These are phyloP conservation scores for Fusarium humuli DNA, from an alignment of 2,329 filamentous ascomycete species.

Conservation along the genomic window DNA sequence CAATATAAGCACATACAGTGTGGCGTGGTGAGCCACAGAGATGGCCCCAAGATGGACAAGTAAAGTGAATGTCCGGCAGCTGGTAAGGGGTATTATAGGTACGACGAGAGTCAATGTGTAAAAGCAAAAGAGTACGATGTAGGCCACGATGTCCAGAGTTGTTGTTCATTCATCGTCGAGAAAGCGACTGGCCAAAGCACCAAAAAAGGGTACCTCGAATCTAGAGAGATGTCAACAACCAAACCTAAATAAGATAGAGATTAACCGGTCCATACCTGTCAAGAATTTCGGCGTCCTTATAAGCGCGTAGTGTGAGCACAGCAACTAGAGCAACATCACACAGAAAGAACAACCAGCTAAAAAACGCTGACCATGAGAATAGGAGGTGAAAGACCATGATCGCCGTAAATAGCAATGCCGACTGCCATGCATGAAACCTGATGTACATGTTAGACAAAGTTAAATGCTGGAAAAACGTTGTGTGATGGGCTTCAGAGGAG, in stretches of 20 bases:
- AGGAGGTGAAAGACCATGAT: slow-evolving; percentile 83
- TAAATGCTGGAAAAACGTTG: background rate
- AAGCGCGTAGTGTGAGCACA: slow-evolving; percentile 82
- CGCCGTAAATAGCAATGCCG: slow-evolving; percentile 81
- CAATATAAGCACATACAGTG: background rate
- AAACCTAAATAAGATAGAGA: background rate
- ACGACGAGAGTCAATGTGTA: slow-evolving; percentile 5
- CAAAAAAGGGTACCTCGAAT: slow-evolving; percentile 90
- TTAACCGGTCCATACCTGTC: slow-evolving; percentile 62
- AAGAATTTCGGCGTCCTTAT: slow-evolving; percentile 79
- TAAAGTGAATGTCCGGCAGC: background rate
- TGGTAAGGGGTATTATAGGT: slow-evolving; percentile 32
- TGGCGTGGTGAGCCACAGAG: background rate
- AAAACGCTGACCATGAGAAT: slow-evolving; percentile 83
- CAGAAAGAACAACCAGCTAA: slow-evolving; percentile 86
- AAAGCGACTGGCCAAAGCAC: slow-evolving; percentile 85
- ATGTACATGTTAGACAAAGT: slow-evolving; percentile 16
- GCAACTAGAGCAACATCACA: slow-evolving; percentile 80
- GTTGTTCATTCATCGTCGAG: slow-evolving; percentile 80
- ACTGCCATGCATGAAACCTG: slow-evolving; percentile 98
- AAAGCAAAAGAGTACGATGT: background rate
- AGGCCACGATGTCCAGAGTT: background rate
- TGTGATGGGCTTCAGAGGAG: background rate
- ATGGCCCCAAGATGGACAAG: background rate
- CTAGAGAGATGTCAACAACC: slow-evolving; percentile 54